A percentile compares a stretch with the other conserved stretches of the same genome.
Evolutionary conservation across 2,329 filamentous ascomycete species (phyloP).

Genomic region (Amauroascus verrucosus): DNA sequence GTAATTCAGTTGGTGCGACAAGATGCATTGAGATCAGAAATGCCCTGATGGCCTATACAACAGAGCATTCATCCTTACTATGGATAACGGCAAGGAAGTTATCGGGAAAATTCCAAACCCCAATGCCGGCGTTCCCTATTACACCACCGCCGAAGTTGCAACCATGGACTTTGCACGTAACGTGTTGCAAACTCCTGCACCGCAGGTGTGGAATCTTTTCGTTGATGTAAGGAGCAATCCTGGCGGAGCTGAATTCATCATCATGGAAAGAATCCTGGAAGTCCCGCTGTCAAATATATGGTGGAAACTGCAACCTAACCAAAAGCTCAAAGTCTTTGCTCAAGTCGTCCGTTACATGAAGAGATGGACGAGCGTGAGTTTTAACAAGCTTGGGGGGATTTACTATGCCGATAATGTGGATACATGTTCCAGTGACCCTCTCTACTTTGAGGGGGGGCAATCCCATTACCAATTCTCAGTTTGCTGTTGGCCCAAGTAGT

Average conservation of each 20-base stretch:
- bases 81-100: constrained; percentile 12
- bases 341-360: constrained; percentile 22
- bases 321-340: constrained; percentile 17
- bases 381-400: constrained; percentile 7
- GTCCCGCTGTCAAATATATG: neutral
- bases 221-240: neutral
- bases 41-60: constrained; percentile 14
- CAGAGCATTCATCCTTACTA: constrained; percentile 20
- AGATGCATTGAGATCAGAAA: constrained; percentile 7
- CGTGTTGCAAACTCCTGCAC: constrained; percentile 12
- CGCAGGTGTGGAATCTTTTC: constrained; percentile 8
- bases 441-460: neutral
- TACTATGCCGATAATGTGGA: constrained; percentile 11
- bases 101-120: constrained; percentile 14
- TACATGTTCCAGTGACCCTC: neutral
- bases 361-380: constrained; percentile 17
- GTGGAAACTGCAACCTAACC: neutral
- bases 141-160: constrained; percentile 4
- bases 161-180: constrained; percentile 14
- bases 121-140: constrained; percentile 2
- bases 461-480: constrained; percentile 15
- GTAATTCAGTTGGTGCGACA: neutral
- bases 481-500: constrained; percentile 23
- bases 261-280: neutral
- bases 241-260: constrained; percentile 4